These are phyloP conservation scores for Fusarium fracticaudum DNA, from an alignment of 2,329 filamentous ascomycete species.

Conservation along the genomic window DNA sequence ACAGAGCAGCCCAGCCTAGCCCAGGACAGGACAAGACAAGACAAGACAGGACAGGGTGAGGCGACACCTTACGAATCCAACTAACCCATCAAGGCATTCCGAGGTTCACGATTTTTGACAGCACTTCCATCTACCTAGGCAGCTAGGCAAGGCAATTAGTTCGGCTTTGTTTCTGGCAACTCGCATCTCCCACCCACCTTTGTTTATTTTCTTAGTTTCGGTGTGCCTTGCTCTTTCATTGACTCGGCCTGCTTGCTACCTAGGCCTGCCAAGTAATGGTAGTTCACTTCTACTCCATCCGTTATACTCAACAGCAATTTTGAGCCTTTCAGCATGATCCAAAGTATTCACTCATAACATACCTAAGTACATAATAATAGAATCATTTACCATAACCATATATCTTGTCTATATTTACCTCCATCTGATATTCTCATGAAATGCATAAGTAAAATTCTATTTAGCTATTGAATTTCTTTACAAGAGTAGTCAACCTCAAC, in stretches of 20 bases:
- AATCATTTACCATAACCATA: not conserved
- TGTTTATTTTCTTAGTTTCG: not conserved
- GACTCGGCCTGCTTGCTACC: not conserved
- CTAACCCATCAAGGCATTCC: slow-evolving; percentile 24
- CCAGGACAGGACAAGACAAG: not conserved
- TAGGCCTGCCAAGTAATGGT: not conserved
- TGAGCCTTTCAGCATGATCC: not conserved
- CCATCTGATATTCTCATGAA: not conserved
- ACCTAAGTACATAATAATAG: not conserved
- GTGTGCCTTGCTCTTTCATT: not conserved
- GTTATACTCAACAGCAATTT: not conserved
- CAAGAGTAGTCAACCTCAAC: not conserved
- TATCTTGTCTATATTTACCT: not conserved
- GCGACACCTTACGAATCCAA: not conserved
- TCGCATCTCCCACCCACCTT: not conserved
- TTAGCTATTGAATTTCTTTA: not conserved
- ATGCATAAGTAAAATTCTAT: not conserved
- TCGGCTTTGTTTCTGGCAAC: not conserved
- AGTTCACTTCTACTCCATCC: not conserved
- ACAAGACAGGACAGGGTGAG: not conserved
- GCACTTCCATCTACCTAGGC: not conserved
- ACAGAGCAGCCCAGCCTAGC: not conserved
- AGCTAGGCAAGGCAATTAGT: not conserved
- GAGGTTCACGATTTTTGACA: not conserved
- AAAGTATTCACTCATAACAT: not conserved